These are phyloP conservation scores for Globisporangium apiculatum DNA, from an alignment of 352 stramenopile genomes.

Conservation along the genomic window DNA sequence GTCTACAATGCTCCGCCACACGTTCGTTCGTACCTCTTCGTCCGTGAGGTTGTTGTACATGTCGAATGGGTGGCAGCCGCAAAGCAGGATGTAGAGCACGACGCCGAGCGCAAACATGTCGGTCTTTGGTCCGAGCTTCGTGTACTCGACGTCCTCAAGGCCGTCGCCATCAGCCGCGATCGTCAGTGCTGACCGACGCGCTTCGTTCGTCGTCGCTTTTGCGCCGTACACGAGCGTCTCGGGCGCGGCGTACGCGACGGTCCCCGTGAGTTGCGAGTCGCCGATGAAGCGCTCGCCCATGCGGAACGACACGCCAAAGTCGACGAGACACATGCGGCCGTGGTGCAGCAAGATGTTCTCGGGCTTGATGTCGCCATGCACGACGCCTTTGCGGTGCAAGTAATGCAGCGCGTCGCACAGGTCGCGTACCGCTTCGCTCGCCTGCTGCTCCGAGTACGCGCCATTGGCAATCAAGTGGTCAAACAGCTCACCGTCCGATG, in stretches of 20 bases:
- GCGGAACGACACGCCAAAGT: slow-evolving; percentile 82
- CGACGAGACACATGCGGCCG: slow-evolving; percentile 74
- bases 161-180: slow-evolving; percentile 13
- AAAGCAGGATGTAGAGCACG: slow-evolving; percentile 82
- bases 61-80: slow-evolving; percentile 78
- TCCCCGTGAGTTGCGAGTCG: slow-evolving; percentile 68
- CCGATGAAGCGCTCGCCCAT: slow-evolving; percentile 68
- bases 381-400: slow-evolving; percentile 81
- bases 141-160: slow-evolving; percentile 24
- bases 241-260: slow-evolving; percentile 64
- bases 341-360: slow-evolving; percentile 81
- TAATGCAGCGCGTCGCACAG: slow-evolving; percentile 77
- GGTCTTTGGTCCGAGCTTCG: slow-evolving; percentile 55
- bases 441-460: slow-evolving; percentile 81
- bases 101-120: slow-evolving; percentile 83
- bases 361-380: slow-evolving; percentile 87
- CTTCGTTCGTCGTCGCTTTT: slow-evolving; percentile 10
- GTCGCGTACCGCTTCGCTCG: slow-evolving; percentile 58
- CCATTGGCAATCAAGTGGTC: slow-evolving; percentile 82
- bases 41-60: slow-evolving; percentile 83
- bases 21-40: slow-evolving; percentile 40
- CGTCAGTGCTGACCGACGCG: slow-evolving; percentile 2
- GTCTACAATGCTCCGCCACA: no score
- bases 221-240: slow-evolving; percentile 57
- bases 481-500: slow-evolving; percentile 83